Conservation (phyloP, 73 alveolate species). For the Symbiodinium pilosum region DNA sequence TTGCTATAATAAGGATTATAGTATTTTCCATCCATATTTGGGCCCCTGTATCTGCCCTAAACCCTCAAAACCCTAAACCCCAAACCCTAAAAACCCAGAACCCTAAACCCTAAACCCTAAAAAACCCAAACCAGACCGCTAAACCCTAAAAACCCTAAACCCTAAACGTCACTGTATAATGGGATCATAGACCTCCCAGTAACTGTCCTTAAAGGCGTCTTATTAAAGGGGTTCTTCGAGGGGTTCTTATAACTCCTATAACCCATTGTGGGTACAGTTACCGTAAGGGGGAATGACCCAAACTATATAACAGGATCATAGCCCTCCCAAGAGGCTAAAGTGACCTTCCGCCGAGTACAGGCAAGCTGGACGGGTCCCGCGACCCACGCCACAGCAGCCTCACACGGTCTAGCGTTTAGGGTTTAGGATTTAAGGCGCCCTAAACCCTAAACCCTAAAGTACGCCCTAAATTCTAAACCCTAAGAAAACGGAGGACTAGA, state of each 20-base stretch:
- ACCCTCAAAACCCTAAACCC: too few species aligned
- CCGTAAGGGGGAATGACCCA: too few species aligned
- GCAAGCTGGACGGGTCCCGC: conserved; percentile 6
- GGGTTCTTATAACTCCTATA: too few species aligned
- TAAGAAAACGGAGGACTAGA: too few species aligned
- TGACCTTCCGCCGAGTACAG: background rate
- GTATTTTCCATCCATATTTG: too few species aligned
- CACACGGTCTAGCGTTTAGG: background rate
- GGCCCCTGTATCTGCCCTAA: too few species aligned
- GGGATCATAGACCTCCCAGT: background rate
- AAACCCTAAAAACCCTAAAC: background rate
- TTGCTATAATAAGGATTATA: too few species aligned
- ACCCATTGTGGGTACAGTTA: too few species aligned
- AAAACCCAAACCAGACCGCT: background rate
- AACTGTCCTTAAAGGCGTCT: too few species aligned
- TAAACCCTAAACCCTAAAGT: background rate
- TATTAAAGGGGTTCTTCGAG: too few species aligned
- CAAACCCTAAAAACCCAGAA: background rate
- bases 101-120: background rate
- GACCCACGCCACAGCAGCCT: background rate
- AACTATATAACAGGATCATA: too few species aligned
- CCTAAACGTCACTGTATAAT: background rate
- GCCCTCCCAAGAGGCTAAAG: background rate
- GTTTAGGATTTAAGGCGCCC: background rate
- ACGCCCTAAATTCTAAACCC: background rate